Base-by-base conservation (phyloP, 2,329 filamentous ascomycete genomes). In the Ophiostoma fasciatum region DNA sequence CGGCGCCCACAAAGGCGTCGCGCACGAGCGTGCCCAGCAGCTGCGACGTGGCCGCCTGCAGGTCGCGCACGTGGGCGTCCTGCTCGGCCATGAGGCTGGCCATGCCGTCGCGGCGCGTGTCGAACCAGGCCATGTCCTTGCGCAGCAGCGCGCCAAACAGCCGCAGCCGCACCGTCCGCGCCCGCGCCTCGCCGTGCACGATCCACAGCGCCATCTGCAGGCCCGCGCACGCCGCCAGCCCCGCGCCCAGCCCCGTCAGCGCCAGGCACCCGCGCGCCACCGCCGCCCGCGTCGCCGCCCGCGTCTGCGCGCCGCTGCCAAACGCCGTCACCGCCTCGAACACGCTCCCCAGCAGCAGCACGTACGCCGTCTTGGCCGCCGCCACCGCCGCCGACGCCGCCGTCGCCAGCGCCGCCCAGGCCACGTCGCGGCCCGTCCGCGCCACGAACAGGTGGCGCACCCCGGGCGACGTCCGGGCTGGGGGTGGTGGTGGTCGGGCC, bases 121-220 rank as follows among this genome's bases (percentile, higher is more conserved):
- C 85, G 49, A 82, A 94, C 85, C 87, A 96, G 31, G 67, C 64
- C 51, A 90, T 71, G 11, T 88, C 73, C 49, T 78, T 83, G 6
- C 61, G 57, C n/a, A 93, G 52, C 25, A 96, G 59, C 3, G 68
- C 68, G 2, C 59, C 48, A 49, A 94, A 94, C 3, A 90, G 56
- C 5, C 58, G 60, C 13, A 66, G 60, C 5, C 84, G 70, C 7
- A 74, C 75, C 31, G 58, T 70, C 22, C 68, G 70, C 1, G 80
- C 83, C 45, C 94, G 83, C 3, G 83, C 48, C 54, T 94, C 87
- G 12, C 87, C 82, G 52, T 90, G 90, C 0, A 69, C 52, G 21
- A 88, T 62, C 75, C 87, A 94, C 1, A 71, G 54, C 1, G 66
- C 64, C 47, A 84, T 77, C 46, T 83, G 80, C 2, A 66, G 12